A percentile compares a stretch with the other conserved stretches of the same genome.
These are phyloP conservation scores for Cicer pinnatifidum DNA, from an alignment of 306 rosid genomes.

Conservation along the genomic window DNA sequence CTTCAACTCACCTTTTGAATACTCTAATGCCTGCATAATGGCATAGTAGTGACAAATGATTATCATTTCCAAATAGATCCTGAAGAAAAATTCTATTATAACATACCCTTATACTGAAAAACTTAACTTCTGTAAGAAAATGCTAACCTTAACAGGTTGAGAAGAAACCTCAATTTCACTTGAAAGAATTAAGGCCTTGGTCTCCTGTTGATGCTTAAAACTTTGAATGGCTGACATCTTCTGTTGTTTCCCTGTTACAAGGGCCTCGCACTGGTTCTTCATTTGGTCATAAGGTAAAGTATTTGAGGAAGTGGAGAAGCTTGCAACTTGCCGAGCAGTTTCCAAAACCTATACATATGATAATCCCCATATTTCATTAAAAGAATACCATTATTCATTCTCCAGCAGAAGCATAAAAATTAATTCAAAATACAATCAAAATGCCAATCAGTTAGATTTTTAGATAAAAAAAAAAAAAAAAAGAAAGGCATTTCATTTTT, in stretches of 20 bases:
- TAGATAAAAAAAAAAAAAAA: constrained; percentile 12
- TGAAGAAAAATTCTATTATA: constrained; percentile 12
- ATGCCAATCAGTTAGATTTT: constrained; percentile 16
- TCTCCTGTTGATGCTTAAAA: constrained; percentile 73
- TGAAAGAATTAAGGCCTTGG: constrained; percentile 66
- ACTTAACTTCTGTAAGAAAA: constrained; percentile 20
- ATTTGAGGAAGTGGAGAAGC: constrained; percentile 68
- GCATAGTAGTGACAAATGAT: constrained; percentile 22
- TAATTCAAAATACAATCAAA: constrained; percentile 38
- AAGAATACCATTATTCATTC: constrained; percentile 25
- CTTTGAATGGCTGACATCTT: constrained; percentile 93
- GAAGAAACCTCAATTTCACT: constrained; percentile 58
- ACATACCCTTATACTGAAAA: constrained; percentile 22
- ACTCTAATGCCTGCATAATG: constrained; percentile 58
- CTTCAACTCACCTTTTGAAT: constrained; percentile 55
- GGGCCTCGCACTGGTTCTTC: constrained; percentile 96
- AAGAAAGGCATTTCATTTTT: constrained; percentile 47
- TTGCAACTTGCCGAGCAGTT: constrained; percentile 92
- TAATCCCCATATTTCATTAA: constrained; percentile 31
- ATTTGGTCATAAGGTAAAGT: constrained; percentile 90
- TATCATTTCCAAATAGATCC: constrained; percentile 36
- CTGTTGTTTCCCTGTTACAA: constrained; percentile 81
- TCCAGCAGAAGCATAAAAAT: constrained; percentile 40
- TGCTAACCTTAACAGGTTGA: constrained; percentile 59
- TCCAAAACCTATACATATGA: constrained; percentile 72